Conservation (phyloP, 75 land plant genomes). For the Azolla pinnata region DNA sequence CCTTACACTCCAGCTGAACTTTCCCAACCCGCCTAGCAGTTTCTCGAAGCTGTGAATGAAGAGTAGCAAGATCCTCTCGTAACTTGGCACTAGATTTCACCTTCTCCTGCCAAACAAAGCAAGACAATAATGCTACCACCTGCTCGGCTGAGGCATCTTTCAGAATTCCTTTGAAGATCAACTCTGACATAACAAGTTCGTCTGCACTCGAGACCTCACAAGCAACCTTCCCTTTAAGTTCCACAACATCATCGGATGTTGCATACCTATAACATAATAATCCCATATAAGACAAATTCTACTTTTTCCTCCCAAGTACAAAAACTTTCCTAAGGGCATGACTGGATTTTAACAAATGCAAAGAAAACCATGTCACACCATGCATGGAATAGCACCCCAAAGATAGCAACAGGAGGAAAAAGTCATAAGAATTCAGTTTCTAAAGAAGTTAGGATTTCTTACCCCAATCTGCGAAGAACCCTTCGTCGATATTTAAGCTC, state of each 20-base stretch:
- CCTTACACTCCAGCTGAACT: conserved; percentile 93
- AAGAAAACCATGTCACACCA: too few species aligned
- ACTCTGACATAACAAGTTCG: conserved; percentile 80
- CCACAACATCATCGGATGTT: conserved; percentile 86
- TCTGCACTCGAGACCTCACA: conserved; percentile 95
- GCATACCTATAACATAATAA: conserved; percentile 61
- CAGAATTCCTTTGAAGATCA: conserved; percentile 73
- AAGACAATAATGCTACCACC: conserved; percentile 91
- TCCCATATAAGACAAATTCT: too few species aligned
- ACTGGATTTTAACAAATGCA: too few species aligned
- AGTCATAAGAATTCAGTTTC: too few species aligned
- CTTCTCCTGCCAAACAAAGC: conserved; percentile 99
- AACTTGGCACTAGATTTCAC: conserved; percentile 56
- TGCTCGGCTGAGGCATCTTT: conserved; percentile 76
- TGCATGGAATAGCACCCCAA: too few species aligned
- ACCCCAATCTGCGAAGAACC: conserved; percentile 89
- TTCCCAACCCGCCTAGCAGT: conserved; percentile 80
- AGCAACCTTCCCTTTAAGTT: conserved; percentile 92
- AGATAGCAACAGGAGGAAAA: too few species aligned
- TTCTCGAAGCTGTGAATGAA: conserved; percentile 73
- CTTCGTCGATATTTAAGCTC: conserved; percentile 84
- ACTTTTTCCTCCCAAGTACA: too few species aligned
- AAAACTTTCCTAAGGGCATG: background rate
- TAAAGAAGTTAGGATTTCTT: conserved; percentile 5
- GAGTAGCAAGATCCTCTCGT: conserved; percentile 68